Evolutionary conservation across 2,329 filamentous ascomycete genomes (phyloP).

Genomic region (Cladosporium sp.): DNA sequence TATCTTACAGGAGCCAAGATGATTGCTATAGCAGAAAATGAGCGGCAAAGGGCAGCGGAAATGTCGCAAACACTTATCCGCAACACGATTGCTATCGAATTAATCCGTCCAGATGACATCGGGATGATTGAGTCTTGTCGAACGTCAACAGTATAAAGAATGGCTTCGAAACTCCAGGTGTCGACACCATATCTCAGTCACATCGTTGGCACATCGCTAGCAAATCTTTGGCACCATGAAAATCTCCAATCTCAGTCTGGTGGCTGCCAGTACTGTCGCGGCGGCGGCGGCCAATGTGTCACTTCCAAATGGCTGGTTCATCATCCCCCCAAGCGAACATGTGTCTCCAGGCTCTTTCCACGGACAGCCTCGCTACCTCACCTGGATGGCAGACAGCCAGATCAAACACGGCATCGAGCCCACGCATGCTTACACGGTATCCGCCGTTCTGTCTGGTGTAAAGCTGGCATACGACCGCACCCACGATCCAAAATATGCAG

Average conservation of each 20-base stretch:
- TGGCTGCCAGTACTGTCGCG: background rate
- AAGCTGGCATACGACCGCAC: slow-evolving; percentile 21
- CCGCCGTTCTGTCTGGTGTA: slow-evolving; percentile 19
- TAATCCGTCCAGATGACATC: no score
- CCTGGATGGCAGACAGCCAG: slow-evolving; percentile 24
- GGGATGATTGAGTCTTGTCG: no score
- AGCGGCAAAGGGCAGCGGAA: no score
- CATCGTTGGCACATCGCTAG: no score
- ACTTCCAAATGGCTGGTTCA: slow-evolving; percentile 14
- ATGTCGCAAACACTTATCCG: no score
- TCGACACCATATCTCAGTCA: no score
- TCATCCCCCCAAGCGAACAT: slow-evolving; percentile 1
- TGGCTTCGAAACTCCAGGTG: no score
- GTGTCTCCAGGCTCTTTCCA: background rate
- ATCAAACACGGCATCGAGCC: slow-evolving; percentile 24
- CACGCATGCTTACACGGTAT: slow-evolving; percentile 20
- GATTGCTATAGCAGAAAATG: no score
- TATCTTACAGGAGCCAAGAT: no score
- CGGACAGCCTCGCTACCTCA: slow-evolving; percentile 16
- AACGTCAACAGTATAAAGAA: no score
- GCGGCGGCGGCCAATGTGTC: slow-evolving; percentile 3
- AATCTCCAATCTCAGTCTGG: background rate
- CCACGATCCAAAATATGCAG: slow-evolving; percentile 19
- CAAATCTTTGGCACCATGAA: no score
- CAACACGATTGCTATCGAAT: no score